Percentiles rank a stretch among this genome's conserved stretches.
phyloP scores from a whole-genome alignment of 2,329 filamentous ascomycete genomes.

The Botrytis galanthina region DNA sequence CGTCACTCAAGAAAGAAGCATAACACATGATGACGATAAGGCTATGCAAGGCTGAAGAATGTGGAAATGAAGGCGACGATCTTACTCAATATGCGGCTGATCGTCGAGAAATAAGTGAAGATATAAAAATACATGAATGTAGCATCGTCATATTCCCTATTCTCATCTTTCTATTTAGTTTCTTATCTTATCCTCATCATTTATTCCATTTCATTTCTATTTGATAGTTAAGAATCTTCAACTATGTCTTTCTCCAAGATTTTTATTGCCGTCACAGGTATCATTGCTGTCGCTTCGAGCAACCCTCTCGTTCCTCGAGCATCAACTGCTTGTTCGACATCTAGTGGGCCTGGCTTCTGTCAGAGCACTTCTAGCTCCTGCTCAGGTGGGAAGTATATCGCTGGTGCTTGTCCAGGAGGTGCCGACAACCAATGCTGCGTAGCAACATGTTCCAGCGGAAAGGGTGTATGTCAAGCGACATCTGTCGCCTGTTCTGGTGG shows the following conservation, averaged over 20 bases:
- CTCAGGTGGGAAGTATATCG: slow-evolving; percentile 15
- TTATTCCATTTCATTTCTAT: too few relatives aligned
- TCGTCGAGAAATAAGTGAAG: background rate
- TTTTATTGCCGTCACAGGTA: background rate
- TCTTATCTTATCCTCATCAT: background rate
- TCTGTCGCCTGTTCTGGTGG: slow-evolving; percentile 23
- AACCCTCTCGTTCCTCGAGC: slow-evolving; percentile 20
- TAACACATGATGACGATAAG: background rate
- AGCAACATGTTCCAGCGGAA: slow-evolving; percentile 22
- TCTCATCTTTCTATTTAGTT: background rate
- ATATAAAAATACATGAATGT: slow-evolving; percentile 1
- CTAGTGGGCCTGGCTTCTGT: slow-evolving; percentile 24
- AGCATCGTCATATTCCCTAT: background rate
- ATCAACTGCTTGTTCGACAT: slow-evolving; percentile 22
- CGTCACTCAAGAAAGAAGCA: background rate
- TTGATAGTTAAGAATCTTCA: too few relatives aligned
- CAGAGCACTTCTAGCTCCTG: slow-evolving; percentile 24
- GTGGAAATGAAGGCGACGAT: slow-evolving; percentile 10
- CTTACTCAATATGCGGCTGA: background rate
- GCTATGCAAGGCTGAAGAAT: background rate
- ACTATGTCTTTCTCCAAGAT: background rate
- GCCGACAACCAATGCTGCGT: slow-evolving; percentile 29
- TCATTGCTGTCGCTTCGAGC: background rate
- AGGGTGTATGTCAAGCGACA: slow-evolving; percentile 25
- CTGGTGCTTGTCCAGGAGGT: slow-evolving; percentile 27